Evolutionary conservation across 257 asterid genomes (phyloP).

Genomic region (Nicotiana paniculata): DNA sequence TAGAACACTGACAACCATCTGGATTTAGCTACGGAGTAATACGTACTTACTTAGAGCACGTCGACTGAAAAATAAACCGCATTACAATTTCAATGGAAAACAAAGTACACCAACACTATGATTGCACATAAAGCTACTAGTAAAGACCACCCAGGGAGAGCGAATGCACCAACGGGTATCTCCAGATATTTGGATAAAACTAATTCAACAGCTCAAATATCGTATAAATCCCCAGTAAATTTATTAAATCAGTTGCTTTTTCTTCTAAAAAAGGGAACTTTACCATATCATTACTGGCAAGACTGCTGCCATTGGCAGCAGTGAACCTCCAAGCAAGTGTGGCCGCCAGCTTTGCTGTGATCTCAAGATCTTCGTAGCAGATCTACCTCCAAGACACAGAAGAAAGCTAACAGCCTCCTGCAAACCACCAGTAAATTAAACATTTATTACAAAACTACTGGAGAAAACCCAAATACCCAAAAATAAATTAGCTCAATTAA

Average conservation of each 20-base stretch:
- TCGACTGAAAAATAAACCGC: background rate
- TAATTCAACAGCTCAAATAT: slow-evolving; percentile 1
- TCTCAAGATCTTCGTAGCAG: slow-evolving; percentile 43
- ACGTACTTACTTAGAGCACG: background rate
- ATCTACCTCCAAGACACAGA: slow-evolving; percentile 37
- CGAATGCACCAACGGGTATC: background rate
- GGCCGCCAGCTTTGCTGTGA: slow-evolving; percentile 70
- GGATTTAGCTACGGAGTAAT: background rate
- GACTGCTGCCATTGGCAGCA: slow-evolving; percentile 63
- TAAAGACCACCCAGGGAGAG: background rate
- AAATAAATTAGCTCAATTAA: background rate
- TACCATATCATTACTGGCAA: slow-evolving; percentile 67
- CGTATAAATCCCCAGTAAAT: background rate
- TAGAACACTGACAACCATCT: background rate
- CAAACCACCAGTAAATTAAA: slow-evolving; percentile 9
- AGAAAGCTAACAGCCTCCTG: slow-evolving; percentile 41
- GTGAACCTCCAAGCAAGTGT: slow-evolving; percentile 71
- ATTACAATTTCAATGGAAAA: background rate
- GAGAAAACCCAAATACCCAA: background rate
- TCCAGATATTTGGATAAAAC: background rate
- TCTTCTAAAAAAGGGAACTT: background rate
- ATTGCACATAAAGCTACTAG: background rate
- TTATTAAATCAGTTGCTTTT: background rate
- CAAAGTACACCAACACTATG: background rate
- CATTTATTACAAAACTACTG: background rate